These are phyloP conservation scores for Ophiostoma ulmi DNA, from an alignment of 2,329 filamentous ascomycete species.

Conservation along the genomic window DNA sequence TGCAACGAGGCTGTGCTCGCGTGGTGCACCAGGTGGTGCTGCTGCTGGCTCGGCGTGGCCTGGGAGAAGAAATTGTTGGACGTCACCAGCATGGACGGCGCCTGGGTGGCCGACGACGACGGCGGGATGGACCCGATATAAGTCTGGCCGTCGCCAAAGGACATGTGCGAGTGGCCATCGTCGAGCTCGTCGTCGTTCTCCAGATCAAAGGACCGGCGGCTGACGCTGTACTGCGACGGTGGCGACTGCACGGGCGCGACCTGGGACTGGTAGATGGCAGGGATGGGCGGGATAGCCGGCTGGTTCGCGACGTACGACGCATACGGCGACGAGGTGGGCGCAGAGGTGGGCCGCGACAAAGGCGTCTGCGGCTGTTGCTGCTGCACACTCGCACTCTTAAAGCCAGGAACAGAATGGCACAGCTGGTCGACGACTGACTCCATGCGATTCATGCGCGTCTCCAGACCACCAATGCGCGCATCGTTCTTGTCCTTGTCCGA, in stretches of 20 bases:
- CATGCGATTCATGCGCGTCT: slow-evolving; percentile 48
- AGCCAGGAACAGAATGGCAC: slow-evolving; percentile 43
- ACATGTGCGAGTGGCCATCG: slow-evolving; percentile 37
- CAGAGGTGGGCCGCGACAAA: slow-evolving; percentile 29
- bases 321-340: background rate
- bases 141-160: slow-evolving; percentile 45
- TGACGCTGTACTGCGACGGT: slow-evolving; percentile 35
- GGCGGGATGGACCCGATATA: slow-evolving; percentile 40
- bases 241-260: slow-evolving; percentile 27
- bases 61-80: background rate
- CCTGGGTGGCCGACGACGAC: slow-evolving; percentile 33
- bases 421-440: slow-evolving; percentile 50
- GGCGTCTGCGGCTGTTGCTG: slow-evolving; percentile 25
- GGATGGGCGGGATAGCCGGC: slow-evolving; percentile 29
- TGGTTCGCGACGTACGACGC: background rate
- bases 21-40: slow-evolving; percentile 34
- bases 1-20: slow-evolving; percentile 34
- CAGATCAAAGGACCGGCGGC: slow-evolving; percentile 36
- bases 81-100: slow-evolving; percentile 26
- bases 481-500: slow-evolving; percentile 50
- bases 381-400: slow-evolving; percentile 26
- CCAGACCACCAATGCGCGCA: slow-evolving; percentile 48
- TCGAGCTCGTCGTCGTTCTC: slow-evolving; percentile 26
- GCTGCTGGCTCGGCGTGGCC: background rate
- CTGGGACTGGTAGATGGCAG: slow-evolving; percentile 33